Conservation (phyloP, 2,329 filamentous ascomycete species). For the Fusarium sp. region DNA sequence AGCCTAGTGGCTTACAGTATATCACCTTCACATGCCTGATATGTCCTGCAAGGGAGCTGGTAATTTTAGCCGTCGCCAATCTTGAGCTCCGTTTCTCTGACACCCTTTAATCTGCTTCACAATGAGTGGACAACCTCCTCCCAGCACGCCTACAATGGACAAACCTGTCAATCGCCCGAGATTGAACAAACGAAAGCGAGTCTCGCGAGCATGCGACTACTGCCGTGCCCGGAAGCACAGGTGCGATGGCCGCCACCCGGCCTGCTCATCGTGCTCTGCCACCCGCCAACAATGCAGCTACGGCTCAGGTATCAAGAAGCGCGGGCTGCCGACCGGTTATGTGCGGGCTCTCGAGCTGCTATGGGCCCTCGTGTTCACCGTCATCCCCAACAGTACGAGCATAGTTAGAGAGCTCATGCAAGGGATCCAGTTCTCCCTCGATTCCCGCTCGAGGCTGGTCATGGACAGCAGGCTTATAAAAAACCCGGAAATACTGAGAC, state of each 20-base stretch:
- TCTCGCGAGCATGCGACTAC: neutral
- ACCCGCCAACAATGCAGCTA: neutral
- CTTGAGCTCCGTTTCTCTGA: neutral
- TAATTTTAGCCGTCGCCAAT: neutral
- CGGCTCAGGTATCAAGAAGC: neutral
- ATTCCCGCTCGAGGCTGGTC: neutral
- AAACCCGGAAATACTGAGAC: neutral
- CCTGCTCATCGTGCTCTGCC: neutral
- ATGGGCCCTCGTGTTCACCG: neutral
- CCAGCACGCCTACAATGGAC: neutral
- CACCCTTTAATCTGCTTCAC: neutral
- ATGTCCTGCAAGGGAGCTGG: neutral
- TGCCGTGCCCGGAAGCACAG: constrained; percentile 1
- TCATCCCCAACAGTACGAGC: neutral
- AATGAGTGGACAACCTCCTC: neutral
- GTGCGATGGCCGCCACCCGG: neutral
- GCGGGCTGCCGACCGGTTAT: constrained; percentile 2
- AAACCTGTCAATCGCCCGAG: neutral
- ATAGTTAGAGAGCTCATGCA: neutral
- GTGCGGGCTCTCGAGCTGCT: constrained; percentile 4
- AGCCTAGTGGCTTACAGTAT: neutral
- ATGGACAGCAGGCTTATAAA: neutral
- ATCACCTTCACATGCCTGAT: neutral
- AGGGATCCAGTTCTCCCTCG: neutral
- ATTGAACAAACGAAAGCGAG: neutral